Base-by-base conservation (phyloP, 805 yeast species). In the Jamesozyma rosinii region DNA sequence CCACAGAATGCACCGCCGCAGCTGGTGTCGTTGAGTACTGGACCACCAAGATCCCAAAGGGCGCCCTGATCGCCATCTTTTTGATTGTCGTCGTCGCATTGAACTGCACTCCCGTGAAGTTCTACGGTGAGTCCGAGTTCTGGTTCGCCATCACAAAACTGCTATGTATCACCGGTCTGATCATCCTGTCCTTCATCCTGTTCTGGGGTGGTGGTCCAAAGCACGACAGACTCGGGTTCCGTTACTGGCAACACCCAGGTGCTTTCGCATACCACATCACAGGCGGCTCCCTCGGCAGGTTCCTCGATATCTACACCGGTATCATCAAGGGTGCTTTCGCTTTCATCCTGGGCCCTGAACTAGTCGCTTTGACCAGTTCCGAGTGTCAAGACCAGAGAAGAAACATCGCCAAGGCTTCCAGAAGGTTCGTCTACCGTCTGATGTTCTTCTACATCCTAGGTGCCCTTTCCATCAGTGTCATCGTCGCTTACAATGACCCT, bases 1-100 rank as follows among this genome's bases (percentile, higher is more conserved):
- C 83, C 27, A 73, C 79, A 45, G 83, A 79, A 59, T 69, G 78
- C 58, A 74, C 77, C 13, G 83, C 83, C 1, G 79, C 82, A n/a
- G 71, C 81, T 1, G 70, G 76, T 44, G 77, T 79, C 15, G 69
- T 79, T 47, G 70, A 72, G 50, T 79, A 75, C 55, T 79, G 85
- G 85, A 70, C 76, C 2, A 57, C 74, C 24, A 39, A 44, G 11
- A 51, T 50, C 2, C 76, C 77, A 44, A 74, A 77, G 15, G 83
- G 78, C 9, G 77, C 72, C n/a, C 75, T 79, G 76, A 75, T 77
- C 44, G 62, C 76, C 11, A 68, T 79, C 17, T 75, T 77, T 50
- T 63, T 76, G 57, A 70, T 67, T 5, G 52, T 74, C 10, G 67
- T 75, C 35, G 64, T 72, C 10, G 58, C 58, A 0, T 59, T 77